Evolutionary conservation across 208 protist species (phyloP).

Genomic region (Endotrypanum monterogeii): DNA sequence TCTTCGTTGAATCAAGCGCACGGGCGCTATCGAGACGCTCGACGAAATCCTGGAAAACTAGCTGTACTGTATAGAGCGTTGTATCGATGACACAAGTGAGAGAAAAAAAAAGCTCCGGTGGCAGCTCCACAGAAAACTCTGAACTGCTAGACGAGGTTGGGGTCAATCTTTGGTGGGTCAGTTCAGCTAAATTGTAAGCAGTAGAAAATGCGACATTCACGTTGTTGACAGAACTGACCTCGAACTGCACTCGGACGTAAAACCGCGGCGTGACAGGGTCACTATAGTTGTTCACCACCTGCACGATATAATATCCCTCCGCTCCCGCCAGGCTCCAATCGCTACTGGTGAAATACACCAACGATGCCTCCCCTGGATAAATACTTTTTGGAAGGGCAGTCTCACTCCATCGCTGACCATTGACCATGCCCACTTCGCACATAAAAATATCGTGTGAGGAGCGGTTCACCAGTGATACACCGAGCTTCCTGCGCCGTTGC

Average conservation of each 20-base stretch:
- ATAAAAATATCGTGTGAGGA: slow-evolving; percentile 42
- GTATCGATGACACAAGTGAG: slow-evolving; percentile 35
- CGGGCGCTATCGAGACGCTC: slow-evolving; percentile 30
- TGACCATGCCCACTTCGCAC: slow-evolving; percentile 39
- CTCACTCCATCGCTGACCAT: slow-evolving; percentile 52
- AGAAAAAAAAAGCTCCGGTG: slow-evolving; percentile 44
- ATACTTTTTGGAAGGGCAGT: slow-evolving; percentile 50
- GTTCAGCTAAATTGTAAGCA: slow-evolving; percentile 35
- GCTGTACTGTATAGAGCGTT: slow-evolving; percentile 37
- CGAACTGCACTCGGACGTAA: slow-evolving; percentile 70
- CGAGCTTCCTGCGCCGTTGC: slow-evolving; percentile 52
- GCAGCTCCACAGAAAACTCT: slow-evolving; percentile 36
- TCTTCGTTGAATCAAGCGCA: slow-evolving; percentile 17
- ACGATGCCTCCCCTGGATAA: slow-evolving; percentile 52
- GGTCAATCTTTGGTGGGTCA: slow-evolving; percentile 45
- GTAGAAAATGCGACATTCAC: slow-evolving; percentile 47
- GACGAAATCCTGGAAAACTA: slow-evolving; percentile 51
- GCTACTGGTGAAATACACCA: slow-evolving; percentile 69
- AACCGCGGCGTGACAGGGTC: slow-evolving; percentile 33
- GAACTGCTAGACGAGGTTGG: slow-evolving; percentile 14
- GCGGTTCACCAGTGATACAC: slow-evolving; percentile 56
- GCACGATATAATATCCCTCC: slow-evolving; percentile 68
- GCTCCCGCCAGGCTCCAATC: slow-evolving; percentile 70
- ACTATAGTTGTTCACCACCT: slow-evolving; percentile 53
- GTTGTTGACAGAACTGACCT: slow-evolving; percentile 69